Base-by-base conservation (phyloP, 2,329 filamentous ascomycete genomes). In the Neonectria punicea region DNA sequence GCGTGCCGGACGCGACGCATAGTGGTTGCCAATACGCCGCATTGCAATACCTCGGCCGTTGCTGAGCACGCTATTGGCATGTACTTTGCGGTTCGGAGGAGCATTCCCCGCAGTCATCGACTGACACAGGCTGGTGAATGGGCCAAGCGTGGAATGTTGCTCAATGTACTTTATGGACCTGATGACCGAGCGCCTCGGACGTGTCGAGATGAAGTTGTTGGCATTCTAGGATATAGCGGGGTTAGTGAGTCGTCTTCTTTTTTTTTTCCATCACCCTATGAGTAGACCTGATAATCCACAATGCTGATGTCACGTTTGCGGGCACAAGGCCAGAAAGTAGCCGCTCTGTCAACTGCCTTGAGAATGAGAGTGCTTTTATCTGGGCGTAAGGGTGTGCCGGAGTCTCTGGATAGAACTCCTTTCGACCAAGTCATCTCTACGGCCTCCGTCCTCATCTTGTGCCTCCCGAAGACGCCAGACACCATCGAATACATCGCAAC, bases 1-100 rank as follows among this genome's bases (percentile, higher is more conserved):
- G 14, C 50, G 1, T 61, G 58, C 14, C 49, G 50, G 28, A 49
- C 16, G 20, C 58, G 58, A 36, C 41, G 50, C 9, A 61, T 61
- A 9, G 41, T 49, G 1, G 49, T 61, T 6, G 13, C 58, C 2
- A 61, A 54, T 41, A 18, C 49, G 6, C 50, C 50, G 7, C 49
- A 36, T 14, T 61, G 58, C 41, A 61, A 61, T 39, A 61, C 58
- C 10, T 28, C 18, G 9, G 20, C 58, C 1, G 58, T 54, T 5
- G 58, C 58, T 4, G 58, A 61, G 20, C 50, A 61, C 18, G 58
- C 58, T 8, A 49, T 61, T 22, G 58, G 58, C 2, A 10, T 54
- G 14, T 61, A 61, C 20, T 61, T 61, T 14, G 28, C 58, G 1
- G 43, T 49, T 6, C 50, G 58, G 14, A 34, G 58, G n/a, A 47